phyloP scores from a whole-genome alignment of 257 asterid genomes.

The Solanum paucissectum region DNA sequence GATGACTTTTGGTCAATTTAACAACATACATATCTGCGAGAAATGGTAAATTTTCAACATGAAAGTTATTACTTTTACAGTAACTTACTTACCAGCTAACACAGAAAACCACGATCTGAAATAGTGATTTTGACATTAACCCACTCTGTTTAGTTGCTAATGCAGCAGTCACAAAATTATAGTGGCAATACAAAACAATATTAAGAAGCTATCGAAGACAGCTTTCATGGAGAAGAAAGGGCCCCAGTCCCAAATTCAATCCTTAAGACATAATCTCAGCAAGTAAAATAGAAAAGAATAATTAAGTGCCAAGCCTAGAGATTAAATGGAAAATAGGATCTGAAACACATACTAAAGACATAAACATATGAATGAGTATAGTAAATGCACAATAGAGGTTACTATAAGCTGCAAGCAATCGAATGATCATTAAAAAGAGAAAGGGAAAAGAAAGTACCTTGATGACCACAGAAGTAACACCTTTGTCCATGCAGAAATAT shows the following conservation, averaged over 20 bases:
- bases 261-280: not conserved
- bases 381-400: not conserved
- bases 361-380: not conserved
- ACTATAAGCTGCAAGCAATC: not conserved
- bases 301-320: not conserved
- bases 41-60: not conserved
- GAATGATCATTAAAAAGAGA: not conserved
- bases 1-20: not conserved
- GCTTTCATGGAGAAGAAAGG: not conserved
- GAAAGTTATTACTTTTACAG: not conserved
- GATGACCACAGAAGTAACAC: conserved; percentile 86
- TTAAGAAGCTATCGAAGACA: not conserved
- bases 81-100: not conserved
- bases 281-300: not conserved
- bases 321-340: not conserved
- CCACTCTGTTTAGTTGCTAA: not conserved
- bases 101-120: not conserved
- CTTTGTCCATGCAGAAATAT: conserved; percentile 84
- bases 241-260: not conserved
- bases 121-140: not conserved
- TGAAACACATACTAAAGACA: not conserved
- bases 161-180: not conserved
- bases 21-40: not conserved
- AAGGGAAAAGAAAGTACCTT: conserved; percentile 31
- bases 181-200: not conserved